A percentile compares a stretch with the other conserved stretches of the same genome.
Conservation (phyloP, 163 green algal species). For the Scenedesmus sp. region DNA sequence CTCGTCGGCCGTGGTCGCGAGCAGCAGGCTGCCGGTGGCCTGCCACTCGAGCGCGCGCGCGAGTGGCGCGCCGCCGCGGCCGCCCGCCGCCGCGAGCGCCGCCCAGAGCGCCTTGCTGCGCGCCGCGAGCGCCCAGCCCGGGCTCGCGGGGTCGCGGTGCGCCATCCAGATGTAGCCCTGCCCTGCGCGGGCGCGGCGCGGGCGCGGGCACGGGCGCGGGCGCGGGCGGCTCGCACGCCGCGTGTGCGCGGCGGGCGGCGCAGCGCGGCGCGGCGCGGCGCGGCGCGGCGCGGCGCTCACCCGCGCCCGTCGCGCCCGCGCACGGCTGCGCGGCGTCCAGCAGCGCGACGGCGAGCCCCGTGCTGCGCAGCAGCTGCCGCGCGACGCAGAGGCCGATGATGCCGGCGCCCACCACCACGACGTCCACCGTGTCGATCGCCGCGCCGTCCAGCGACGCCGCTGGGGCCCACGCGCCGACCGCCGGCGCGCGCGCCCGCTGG, state of each 20-base stretch:
- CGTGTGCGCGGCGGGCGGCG: too few relatives aligned
- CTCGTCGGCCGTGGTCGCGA: constrained; percentile 54
- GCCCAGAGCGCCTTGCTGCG: constrained; percentile 67
- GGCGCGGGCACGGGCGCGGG: too few relatives aligned
- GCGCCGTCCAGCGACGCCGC: too few relatives aligned
- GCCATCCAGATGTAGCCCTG: constrained; percentile 87
- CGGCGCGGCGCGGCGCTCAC: too few relatives aligned
- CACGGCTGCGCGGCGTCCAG: constrained; percentile 65
- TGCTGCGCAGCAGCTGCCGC: constrained; percentile 52
- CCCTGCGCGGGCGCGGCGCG: too few relatives aligned
- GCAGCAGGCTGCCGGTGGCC: constrained; percentile 66
- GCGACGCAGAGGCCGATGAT: constrained; percentile 56
- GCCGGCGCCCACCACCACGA: constrained; percentile 24
- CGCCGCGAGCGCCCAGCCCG: constrained; percentile 63
- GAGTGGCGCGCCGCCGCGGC: neutral
- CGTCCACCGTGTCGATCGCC: constrained; percentile 9
- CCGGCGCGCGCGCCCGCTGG: too few relatives aligned
- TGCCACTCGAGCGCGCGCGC: constrained; percentile 63
- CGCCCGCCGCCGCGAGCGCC: constrained; percentile 35
- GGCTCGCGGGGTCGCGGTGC: constrained; percentile 59
- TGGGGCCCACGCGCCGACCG: too few relatives aligned
- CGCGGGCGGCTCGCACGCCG: too few relatives aligned
- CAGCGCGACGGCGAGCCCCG: constrained; percentile 52
- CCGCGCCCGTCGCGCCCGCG: constrained; percentile 69
- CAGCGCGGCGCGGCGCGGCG: too few relatives aligned